These are phyloP conservation scores for Epipyxis sp. DNA, from an alignment of 108 stramenopile genomes.

Conservation along the genomic window DNA sequence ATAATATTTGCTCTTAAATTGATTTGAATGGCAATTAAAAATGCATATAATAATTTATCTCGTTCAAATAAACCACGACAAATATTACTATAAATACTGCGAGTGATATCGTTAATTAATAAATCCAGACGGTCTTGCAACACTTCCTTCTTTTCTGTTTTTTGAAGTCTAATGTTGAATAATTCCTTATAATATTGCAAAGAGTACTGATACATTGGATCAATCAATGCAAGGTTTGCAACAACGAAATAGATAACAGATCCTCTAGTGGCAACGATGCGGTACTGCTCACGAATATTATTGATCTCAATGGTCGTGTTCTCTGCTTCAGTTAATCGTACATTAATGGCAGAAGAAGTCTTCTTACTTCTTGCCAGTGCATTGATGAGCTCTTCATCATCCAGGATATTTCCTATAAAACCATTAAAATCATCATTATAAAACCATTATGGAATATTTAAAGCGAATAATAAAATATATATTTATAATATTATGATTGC, in stretches of 20 bases:
- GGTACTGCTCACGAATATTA: constrained; percentile 51
- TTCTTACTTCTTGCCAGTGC: constrained; percentile 41
- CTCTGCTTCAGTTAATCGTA: constrained; percentile 56
- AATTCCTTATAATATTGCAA: constrained; percentile 59
- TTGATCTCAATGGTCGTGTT: constrained; percentile 56
- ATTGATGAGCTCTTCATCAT: constrained; percentile 54
- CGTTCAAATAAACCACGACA: constrained; percentile 54
- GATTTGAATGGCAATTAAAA: constrained; percentile 38
- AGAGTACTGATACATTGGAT: constrained; percentile 65
- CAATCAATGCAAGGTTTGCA: constrained; percentile 50
- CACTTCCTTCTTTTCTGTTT: constrained; percentile 38
- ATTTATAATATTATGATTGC: no score
- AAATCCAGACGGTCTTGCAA: constrained; percentile 45
- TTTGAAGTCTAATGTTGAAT: constrained; percentile 48
- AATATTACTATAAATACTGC: constrained; percentile 52
- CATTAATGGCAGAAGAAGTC: constrained; percentile 54
- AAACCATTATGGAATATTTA: no score
- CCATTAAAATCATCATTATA: no score
- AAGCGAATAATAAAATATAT: no score
- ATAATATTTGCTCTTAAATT: not conserved
- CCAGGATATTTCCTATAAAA: constrained; percentile 52
- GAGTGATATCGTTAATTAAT: constrained; percentile 54
- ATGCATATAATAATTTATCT: constrained; percentile 46
- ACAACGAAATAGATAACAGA: constrained; percentile 61
- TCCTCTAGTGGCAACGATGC: constrained; percentile 57